Evolutionary conservation across 148 eudicot genomes (phyloP).

Genomic region (Chenopodium album): DNA sequence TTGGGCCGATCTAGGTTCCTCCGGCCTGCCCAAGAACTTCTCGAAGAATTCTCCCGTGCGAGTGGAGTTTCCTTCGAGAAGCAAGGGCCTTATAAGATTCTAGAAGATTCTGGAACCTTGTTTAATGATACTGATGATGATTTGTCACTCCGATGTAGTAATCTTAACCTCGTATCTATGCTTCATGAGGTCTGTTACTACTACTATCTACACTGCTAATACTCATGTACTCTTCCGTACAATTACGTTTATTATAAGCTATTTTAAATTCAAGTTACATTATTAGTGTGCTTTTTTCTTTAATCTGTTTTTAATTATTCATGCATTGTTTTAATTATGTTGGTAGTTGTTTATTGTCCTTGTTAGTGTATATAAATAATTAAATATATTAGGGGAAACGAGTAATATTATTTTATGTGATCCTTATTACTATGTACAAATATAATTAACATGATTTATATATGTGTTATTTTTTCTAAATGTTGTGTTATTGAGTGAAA

Average conservation of each 20-base stretch:
- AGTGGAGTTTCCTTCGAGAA: conserved; percentile 14
- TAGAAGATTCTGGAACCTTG: conserved; percentile 34
- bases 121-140: conserved; percentile 21
- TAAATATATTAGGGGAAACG: too few relatives aligned
- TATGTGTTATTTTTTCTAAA: too few relatives aligned
- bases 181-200: conserved; percentile 36
- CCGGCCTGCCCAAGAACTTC: conserved; percentile 44
- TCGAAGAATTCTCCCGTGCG: conserved; percentile 29
- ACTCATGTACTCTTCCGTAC: conserved; percentile 5
- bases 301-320: neutral
- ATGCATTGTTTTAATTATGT: neutral
- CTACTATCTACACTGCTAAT: neutral
- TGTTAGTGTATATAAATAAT: too few relatives aligned
- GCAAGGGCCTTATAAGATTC: conserved; percentile 4
- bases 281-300: neutral
- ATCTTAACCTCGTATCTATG: conserved; percentile 40
- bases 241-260: neutral
- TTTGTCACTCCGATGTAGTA: conserved; percentile 19
- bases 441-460: too few relatives aligned
- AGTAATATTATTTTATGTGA: too few relatives aligned
- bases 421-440: too few relatives aligned
- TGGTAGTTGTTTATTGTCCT: too few relatives aligned
- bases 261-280: neutral
- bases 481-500: too few relatives aligned
- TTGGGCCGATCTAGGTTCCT: conserved; percentile 44